These are phyloP conservation scores for Annona squamosa DNA, from an alignment of 164 flowering plant genomes.

Conservation along the genomic window DNA sequence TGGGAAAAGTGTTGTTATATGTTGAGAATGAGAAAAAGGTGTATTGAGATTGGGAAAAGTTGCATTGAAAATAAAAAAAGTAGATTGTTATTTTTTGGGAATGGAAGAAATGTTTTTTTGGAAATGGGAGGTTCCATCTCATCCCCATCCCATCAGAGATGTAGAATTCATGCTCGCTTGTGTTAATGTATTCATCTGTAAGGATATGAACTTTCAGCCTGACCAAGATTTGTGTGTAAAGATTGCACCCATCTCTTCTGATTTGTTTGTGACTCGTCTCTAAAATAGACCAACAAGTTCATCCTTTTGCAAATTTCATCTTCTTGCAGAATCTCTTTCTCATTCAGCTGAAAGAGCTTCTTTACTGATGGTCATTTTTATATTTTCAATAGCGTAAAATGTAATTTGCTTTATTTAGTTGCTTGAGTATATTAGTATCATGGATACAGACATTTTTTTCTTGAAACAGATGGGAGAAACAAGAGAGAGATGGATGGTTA, in stretches of 20 bases:
- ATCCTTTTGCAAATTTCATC: not conserved
- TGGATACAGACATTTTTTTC: not conserved
- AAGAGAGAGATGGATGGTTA: conserved; percentile 78
- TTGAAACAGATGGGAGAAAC: conserved; percentile 45
- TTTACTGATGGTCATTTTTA: not conserved
- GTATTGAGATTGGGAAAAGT: too few relatives aligned
- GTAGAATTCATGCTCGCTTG: not conserved
- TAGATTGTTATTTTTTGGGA: too few relatives aligned
- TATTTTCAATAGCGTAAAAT: too few relatives aligned
- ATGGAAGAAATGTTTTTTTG: too few relatives aligned
- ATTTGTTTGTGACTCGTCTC: not conserved
- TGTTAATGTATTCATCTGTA: too few relatives aligned
- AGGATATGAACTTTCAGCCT: not conserved
- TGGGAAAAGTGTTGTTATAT: too few relatives aligned
- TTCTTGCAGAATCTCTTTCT: not conserved
- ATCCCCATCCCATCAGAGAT: too few relatives aligned
- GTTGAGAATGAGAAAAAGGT: too few relatives aligned
- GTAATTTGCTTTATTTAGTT: not conserved
- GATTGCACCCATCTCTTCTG: not conserved
- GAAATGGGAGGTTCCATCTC: too few relatives aligned
- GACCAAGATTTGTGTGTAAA: not conserved
- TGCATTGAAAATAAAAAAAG: too few relatives aligned
- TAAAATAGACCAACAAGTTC: not conserved
- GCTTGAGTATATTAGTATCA: not conserved
- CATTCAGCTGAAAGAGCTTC: not conserved